Evolutionary conservation across 257 asterid species (phyloP).

Genomic region (Ballota nigra): DNA sequence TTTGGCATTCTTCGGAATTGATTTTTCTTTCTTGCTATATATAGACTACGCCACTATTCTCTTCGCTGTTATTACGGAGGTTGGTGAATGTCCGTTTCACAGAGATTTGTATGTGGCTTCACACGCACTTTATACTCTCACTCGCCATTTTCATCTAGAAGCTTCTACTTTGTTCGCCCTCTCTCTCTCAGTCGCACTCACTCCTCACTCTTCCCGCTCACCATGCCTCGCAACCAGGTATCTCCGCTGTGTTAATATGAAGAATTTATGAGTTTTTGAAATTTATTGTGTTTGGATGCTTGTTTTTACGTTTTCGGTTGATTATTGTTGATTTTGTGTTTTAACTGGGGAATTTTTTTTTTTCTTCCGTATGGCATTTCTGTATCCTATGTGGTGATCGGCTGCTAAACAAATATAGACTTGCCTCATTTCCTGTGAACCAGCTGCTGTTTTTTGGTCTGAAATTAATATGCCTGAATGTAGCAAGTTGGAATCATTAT

Average conservation of each 20-base stretch:
- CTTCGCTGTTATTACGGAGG: background rate
- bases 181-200: constrained; percentile 17
- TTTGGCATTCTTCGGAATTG: background rate
- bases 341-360: background rate
- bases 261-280: background rate
- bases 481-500: background rate
- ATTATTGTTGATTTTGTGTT: background rate
- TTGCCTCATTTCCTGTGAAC: background rate
- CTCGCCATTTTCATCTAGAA: constrained; percentile 24
- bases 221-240: constrained; percentile 69
- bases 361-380: background rate
- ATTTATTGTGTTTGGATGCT: background rate
- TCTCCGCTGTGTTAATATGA: background rate
- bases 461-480: no score
- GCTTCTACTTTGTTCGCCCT: constrained; percentile 20
- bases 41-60: background rate
- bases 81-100: constrained; percentile 54
- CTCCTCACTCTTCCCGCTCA: background rate
- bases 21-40: background rate
- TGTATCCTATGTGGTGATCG: background rate
- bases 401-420: background rate
- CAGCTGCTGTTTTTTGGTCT: constrained; percentile 6
- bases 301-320: background rate
- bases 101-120: constrained; percentile 32
- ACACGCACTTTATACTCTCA: constrained; percentile 20